Conservation (phyloP, 164 flowering plant species). For the Aristolochia contorta region DNA sequence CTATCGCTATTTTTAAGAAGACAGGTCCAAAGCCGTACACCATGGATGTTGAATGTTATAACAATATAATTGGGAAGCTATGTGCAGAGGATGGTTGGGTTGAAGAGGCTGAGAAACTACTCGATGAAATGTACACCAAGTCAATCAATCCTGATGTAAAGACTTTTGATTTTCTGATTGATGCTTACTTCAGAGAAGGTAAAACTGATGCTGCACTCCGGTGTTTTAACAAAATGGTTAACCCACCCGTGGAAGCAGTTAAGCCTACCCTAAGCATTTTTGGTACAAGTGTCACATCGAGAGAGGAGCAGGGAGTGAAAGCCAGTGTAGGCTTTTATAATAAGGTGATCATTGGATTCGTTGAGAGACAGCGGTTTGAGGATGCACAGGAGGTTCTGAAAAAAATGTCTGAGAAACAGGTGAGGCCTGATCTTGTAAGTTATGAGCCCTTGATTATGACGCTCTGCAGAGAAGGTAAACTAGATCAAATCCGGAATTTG, state of each 20-base stretch:
- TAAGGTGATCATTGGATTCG: constrained; percentile 44
- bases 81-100: constrained; percentile 38
- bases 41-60: constrained; percentile 67
- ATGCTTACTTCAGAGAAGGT: constrained; percentile 42
- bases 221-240: constrained; percentile 9
- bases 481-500: constrained; percentile 28
- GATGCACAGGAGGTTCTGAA: constrained; percentile 42
- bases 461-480: constrained; percentile 30
- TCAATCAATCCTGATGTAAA: constrained; percentile 46
- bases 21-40: constrained; percentile 50
- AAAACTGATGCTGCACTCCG: constrained; percentile 49
- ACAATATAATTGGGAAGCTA: constrained; percentile 51
- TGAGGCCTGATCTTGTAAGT: constrained; percentile 49
- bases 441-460: constrained; percentile 55
- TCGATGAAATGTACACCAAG: constrained; percentile 34
- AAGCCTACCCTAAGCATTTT: no score
- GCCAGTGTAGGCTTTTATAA: constrained; percentile 13
- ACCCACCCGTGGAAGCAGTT: not conserved
- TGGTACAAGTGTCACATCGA: no score
- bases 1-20: constrained; percentile 40
- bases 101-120: constrained; percentile 51
- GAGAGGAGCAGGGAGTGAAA: not conserved
- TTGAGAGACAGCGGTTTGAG: constrained; percentile 36
- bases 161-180: constrained; percentile 38
- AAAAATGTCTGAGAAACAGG: constrained; percentile 54